phyloP scores from a whole-genome alignment of 2,329 filamentous ascomycete genomes.

The Chaetoscypha palmicola region DNA sequence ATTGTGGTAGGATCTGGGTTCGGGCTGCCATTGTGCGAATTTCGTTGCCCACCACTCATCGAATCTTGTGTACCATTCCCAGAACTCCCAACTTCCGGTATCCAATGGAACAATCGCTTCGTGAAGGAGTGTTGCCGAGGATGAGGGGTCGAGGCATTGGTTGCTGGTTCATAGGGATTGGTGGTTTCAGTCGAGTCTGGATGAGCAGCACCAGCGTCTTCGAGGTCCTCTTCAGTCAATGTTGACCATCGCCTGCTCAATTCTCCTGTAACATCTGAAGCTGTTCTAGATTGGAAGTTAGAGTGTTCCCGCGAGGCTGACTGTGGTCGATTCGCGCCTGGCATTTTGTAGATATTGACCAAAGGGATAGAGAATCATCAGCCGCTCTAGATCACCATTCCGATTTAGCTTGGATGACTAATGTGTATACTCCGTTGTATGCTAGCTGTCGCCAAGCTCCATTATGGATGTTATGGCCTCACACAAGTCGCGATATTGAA shows the following conservation, averaged over 20 bases:
- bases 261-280: conserved; percentile 38
- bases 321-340: conserved; percentile 6
- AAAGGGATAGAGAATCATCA: no score
- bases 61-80: conserved; percentile 2
- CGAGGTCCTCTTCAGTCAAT: conserved; percentile 9
- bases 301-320: conserved; percentile 26
- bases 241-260: conserved; percentile 34
- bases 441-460: no score
- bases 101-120: conserved; percentile 18
- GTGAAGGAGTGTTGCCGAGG: conserved; percentile 23
- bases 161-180: conserved; percentile 26
- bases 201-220: background rate
- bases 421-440: no score
- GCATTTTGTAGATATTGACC: no score
- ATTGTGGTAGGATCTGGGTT: conserved; percentile 1
- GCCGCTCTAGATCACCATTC: no score
- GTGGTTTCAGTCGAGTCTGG: background rate
- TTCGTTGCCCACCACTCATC: conserved; percentile 9
- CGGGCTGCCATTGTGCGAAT: conserved; percentile 7
- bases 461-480: no score
- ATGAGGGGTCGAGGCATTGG: conserved; percentile 21
- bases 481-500: no score
- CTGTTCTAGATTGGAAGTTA: conserved; percentile 39
- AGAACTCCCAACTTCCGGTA: conserved; percentile 10
- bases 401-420: no score